Base-by-base conservation (phyloP, 768 basidiomycete species). In the Mycena vulgaris region DNA sequence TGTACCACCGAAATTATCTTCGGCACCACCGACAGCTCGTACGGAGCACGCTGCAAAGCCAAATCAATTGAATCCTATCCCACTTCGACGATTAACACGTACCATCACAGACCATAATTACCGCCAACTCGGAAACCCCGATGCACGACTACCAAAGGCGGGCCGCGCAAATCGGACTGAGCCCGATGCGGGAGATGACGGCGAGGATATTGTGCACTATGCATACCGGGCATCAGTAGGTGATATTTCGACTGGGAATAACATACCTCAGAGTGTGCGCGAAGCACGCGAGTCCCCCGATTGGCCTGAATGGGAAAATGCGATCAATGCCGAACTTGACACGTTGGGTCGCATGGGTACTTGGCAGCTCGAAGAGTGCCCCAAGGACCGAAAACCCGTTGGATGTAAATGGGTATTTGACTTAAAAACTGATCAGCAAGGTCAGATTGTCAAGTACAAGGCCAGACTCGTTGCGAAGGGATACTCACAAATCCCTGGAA, bases 391-490 rank as follows among this genome's bases (percentile, higher is more conserved):
- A 35, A 55, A 55, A 37, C 53, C 53, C 53, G 53, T 55, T 39
- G 37, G 56, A 16, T 39, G 37, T 33, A 23, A 28, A n/a, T n/a
- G n/a, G n/a, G n/a, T n/a, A n/a, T n/a, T n/a, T n/a, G n/a, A n/a
- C n/a, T n/a, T n/a, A n/a, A 42, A 40, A 23, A 58, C 56, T 21
- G 39, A 42, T 17, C 56, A 58, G 56, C 4, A 58, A 28, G 56
- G 56, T 5, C 4, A 58, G 23, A 25, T 58, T 39, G 39, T 58
- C 37, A 23, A 28, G 11, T 58, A 58, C 17, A 58, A 58, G 17
- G 56, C 56, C n/a, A 58, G 53, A 55, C 53, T 55, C 30, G 53
- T 55, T 33, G 53, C 53, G n/a, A 55, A 55, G 33, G 53, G 53
- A 23, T 58, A 58, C 56, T 58, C 37, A 60, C 58, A 60, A 58